Conservation (phyloP, 2,329 filamentous ascomycete genomes). For the Colletotrichum sp. region DNA sequence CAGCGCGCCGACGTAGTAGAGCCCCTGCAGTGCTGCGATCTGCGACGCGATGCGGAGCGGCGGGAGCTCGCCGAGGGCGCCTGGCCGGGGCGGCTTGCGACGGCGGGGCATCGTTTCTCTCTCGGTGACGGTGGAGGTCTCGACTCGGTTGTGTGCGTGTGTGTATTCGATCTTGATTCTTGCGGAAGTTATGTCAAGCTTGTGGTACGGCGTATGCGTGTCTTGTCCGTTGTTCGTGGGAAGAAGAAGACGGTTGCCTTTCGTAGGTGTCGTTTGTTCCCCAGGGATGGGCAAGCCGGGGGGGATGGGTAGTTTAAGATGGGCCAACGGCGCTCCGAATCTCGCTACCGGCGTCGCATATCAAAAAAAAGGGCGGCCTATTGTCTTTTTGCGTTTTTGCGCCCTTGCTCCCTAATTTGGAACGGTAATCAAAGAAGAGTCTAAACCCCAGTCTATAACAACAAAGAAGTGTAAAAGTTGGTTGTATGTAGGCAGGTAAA, state of each 20-base stretch:
- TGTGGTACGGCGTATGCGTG: neutral
- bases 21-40: conserved; percentile 60
- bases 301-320: neutral
- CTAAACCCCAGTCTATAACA: neutral
- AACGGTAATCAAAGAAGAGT: neutral
- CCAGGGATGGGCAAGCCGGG: neutral
- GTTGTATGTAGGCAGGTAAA: neutral
- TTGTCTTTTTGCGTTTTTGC: neutral
- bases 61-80: conserved; percentile 65
- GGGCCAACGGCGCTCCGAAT: neutral
- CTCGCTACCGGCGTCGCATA: conserved; percentile 17
- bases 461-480: neutral
- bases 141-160: neutral
- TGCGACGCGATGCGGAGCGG: conserved; percentile 65
- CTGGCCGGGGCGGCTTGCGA: conserved; percentile 62
- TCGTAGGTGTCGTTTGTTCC: neutral
- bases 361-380: neutral
- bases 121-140: neutral
- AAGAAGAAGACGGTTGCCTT: neutral
- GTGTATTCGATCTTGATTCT: neutral
- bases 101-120: conserved; percentile 55
- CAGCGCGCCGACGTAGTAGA: conserved; percentile 59
- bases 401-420: neutral
- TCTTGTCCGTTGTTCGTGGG: neutral
- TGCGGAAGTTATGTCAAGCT: neutral